Evolutionary conservation across 2,329 filamentous ascomycete genomes (phyloP), one percentile per base, ranked within the genome.

Genomic region (Geoglossum cookeanum): DNA sequence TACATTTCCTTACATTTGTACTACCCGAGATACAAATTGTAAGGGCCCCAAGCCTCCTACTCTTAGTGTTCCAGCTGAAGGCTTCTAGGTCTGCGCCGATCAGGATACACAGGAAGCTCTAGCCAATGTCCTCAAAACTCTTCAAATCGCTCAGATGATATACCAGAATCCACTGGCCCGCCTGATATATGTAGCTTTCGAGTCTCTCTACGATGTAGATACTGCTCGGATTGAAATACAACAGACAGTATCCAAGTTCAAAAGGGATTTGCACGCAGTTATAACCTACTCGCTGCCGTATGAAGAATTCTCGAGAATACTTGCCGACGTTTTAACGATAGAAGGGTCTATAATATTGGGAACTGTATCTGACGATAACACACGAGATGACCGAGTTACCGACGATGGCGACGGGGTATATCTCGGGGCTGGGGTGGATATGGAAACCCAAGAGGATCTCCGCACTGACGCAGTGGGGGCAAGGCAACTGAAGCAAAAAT

Each of bases 241-340:
- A 68, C 76, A 66, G 35, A 71, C 71, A 44, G 68, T 74, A 6
- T 65, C 64, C 56, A 77, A 75, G 58, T 84, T 87, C 63, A 72
- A 71, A 15, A 71, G 76, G 54, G 81, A 86, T 60, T 67, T 86
- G 9, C 76, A 84, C 63, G 79, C 81, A 27, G 72, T 85, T 27
- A 75, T 86, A 60, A 76, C 78, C 49, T 83, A 84, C 65, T 81
- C 81, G 8, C 73, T 80, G 59, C 77, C 76, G 2, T 70, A 70
- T 42, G 70, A 74, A 11, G 13, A 51, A 3, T 70, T 85, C 54
- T 72, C 75, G 39, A 69, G 70, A 53, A 77, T 80, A 1, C 66
- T 87, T 29, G 74, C 73, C 47, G 70, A 68, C 47, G 76, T 83
- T 42, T 64, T 87, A 51, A 71, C 71, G 11, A 71, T 74, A 55